Evolutionary conservation across 2,329 filamentous ascomycete genomes (phyloP).

Genomic region (Aureobasidium musti): DNA sequence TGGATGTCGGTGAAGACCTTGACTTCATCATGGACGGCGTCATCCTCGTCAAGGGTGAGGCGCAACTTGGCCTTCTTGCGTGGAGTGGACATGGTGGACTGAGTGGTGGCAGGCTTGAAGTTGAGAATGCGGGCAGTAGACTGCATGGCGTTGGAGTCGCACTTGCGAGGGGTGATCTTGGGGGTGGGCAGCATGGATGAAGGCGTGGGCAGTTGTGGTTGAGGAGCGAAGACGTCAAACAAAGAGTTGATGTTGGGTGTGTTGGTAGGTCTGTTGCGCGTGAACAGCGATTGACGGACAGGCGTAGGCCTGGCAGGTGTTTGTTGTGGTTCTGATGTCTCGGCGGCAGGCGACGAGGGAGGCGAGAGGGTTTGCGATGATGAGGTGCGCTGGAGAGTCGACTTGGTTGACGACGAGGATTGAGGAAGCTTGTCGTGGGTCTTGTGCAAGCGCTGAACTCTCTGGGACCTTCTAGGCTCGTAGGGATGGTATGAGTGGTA

Average conservation of each 20-base stretch:
- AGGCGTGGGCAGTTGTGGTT: constrained; percentile 6
- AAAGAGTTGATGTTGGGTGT: not conserved
- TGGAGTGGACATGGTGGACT: constrained; percentile 61
- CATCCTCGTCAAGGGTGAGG: constrained; percentile 39
- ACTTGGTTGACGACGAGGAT: constrained; percentile 23
- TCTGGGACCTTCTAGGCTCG: constrained; percentile 68
- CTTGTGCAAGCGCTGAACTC: constrained; percentile 47
- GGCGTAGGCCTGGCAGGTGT: constrained; percentile 22
- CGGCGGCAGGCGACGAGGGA: constrained; percentile 42
- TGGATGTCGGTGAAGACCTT: constrained; percentile 77
- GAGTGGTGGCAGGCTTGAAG: constrained; percentile 61
- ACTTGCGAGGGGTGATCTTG: constrained; percentile 73
- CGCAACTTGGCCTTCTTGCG: constrained; percentile 49
- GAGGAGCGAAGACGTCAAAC: constrained; percentile 22
- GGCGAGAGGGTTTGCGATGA: constrained; percentile 46
- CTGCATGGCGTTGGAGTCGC: constrained; percentile 48
- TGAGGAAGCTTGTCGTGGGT: constrained; percentile 7
- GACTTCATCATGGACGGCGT: constrained; percentile 49
- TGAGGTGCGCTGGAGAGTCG: constrained; percentile 45
- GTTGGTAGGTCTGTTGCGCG: constrained; percentile 9
- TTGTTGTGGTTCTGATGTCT: not conserved
- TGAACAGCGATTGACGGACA: constrained; percentile 24
- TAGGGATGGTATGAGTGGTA: constrained; percentile 72
- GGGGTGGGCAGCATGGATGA: constrained; percentile 69
- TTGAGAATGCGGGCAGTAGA: constrained; percentile 53